These are phyloP conservation scores for Nakataea oryzae DNA, from an alignment of 2,329 filamentous ascomycete species.

Conservation along the genomic window DNA sequence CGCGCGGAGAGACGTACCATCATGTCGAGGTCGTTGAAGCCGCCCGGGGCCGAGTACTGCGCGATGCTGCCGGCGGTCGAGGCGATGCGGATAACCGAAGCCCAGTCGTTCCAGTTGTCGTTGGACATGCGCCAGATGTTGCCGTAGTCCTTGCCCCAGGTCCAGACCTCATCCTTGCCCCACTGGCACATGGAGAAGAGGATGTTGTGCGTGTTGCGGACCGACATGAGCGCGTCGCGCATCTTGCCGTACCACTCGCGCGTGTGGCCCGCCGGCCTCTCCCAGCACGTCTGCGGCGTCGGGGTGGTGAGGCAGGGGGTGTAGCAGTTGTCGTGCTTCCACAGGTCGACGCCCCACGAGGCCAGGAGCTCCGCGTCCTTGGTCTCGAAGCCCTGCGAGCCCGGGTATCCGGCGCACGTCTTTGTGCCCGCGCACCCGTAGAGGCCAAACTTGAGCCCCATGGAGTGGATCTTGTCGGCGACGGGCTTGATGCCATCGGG, in stretches of 20 bases:
- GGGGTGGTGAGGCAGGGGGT: slow-evolving; percentile 1
- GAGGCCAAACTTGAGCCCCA: slow-evolving; percentile 53
- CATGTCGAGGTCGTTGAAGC: slow-evolving; percentile 20
- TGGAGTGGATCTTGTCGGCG: slow-evolving; percentile 40
- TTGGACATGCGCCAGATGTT: slow-evolving; percentile 31
- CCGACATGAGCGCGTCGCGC: slow-evolving; percentile 27
- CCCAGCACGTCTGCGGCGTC: slow-evolving; percentile 26
- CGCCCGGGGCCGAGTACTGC: slow-evolving; percentile 13
- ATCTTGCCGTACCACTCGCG: slow-evolving; percentile 30
- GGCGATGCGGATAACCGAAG: slow-evolving; percentile 8
- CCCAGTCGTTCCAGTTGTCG: slow-evolving; percentile 23
- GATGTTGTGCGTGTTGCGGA: slow-evolving; percentile 22
- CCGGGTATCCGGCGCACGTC: slow-evolving; percentile 48
- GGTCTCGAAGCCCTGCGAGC: slow-evolving; percentile 43
- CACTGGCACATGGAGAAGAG: slow-evolving; percentile 35
- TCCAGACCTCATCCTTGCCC: slow-evolving; percentile 29
- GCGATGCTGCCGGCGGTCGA: slow-evolving; percentile 6
- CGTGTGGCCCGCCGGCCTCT: slow-evolving; percentile 32
- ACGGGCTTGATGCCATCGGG: slow-evolving; percentile 45
- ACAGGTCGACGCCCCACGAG: slow-evolving; percentile 45
- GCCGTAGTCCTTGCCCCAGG: slow-evolving; percentile 31
- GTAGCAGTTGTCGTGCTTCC: slow-evolving; percentile 46
- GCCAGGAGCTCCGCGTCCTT: slow-evolving; percentile 48
- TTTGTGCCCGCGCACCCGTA: slow-evolving; percentile 40
- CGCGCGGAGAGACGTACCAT: slow-evolving; percentile 6